phyloP scores from a whole-genome alignment of 345 rosid species.

The Combretum micranthum region DNA sequence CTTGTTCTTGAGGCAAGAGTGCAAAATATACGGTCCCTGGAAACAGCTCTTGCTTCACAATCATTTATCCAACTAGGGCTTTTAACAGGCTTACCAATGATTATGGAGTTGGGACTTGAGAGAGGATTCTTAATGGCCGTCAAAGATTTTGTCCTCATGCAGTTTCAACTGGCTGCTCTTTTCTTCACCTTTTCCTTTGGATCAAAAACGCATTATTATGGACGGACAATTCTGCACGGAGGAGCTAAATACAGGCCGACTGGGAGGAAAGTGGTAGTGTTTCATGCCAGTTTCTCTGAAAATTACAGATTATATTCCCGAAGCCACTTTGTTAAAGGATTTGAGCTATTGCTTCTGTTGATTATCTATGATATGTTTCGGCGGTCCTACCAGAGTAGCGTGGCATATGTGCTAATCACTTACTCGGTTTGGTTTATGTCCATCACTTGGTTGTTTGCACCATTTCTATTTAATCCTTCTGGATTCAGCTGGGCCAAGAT shows the following conservation, averaged over 20 bases:
- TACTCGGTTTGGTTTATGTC: constrained; percentile 97
- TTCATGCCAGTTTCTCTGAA: constrained; percentile 87
- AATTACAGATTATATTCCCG: constrained; percentile 87
- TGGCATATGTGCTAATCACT: constrained; percentile 77
- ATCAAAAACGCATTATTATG: constrained; percentile 80
- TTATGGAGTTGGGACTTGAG: constrained; percentile 96
- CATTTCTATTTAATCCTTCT: constrained; percentile 89
- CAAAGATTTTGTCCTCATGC: constrained; percentile 95
- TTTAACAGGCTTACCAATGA: constrained; percentile 95
- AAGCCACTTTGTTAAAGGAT: constrained; percentile 93
- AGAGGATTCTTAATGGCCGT: constrained; percentile 86
- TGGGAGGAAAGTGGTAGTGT: constrained; percentile 92
- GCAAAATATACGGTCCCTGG: constrained; percentile 71
- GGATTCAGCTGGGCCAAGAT: constrained; percentile 87
- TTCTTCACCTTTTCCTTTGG: constrained; percentile 98
- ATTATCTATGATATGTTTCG: constrained; percentile 79
- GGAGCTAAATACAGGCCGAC: constrained; percentile 92
- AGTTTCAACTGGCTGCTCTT: constrained; percentile 86
- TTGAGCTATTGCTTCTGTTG: constrained; percentile 70
- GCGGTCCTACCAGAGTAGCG: constrained; percentile 73
- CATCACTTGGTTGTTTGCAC: constrained; percentile 88
- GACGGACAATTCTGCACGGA: constrained; percentile 83
- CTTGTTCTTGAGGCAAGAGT: constrained; percentile 65
- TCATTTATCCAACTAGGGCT: constrained; percentile 97
- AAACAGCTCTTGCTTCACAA: constrained; percentile 96